Base-by-base conservation (phyloP, 345 rosid species). In the Brassica juncea region DNA sequence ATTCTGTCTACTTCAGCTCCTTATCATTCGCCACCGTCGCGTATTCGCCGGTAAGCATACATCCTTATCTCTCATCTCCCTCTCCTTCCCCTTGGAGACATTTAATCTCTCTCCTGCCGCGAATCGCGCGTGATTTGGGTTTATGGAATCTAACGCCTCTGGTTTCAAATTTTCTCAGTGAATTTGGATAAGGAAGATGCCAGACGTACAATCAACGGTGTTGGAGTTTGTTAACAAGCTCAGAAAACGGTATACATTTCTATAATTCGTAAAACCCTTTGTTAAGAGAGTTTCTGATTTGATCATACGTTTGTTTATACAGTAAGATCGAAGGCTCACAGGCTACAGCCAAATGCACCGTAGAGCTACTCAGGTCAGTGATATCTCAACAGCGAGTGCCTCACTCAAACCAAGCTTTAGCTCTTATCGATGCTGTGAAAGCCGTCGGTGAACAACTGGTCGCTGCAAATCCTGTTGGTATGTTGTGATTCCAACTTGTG, bases 271-370 rank as follows among this genome's bases (percentile, higher is more conserved):
- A 21, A 79, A 72, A 66, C 62, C 63, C 61, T 66, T 49, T 5
- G 6, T 59, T 12, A 1, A 14, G 68, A 34, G 39, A 23, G 7
- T 69, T 39, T 47, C 21, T 39, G 5, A 52, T 63, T 65, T 44
- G 69, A 39, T 39, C 47, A 55, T 32, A 7, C 63, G 16, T 30
- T 30, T 30, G 11, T 31, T 54, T 64, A 12, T 32, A 72, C 93
- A 92, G 98, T 57, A 89, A 91, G 90, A 89, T 96, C 31, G 99
- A 96, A 81, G 99, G 99, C 54, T 93, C 98, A 54, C 98, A 90
- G 23, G 97, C 98, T 23, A 93, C 97, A 12, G 94, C 99, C 2
- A 88, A 82, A 87, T 91, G 78, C 81, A 86, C 99, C 0, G 97
- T 92, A 9, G 97, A 91, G 74, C 85, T 96, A 62, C 89, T 96